Evolutionary conservation across 495 filamentous ascomycete genomes (phyloP), one percentile per base, ranked within the genome.

Genomic region (Hypoxylon subgilvum): DNA sequence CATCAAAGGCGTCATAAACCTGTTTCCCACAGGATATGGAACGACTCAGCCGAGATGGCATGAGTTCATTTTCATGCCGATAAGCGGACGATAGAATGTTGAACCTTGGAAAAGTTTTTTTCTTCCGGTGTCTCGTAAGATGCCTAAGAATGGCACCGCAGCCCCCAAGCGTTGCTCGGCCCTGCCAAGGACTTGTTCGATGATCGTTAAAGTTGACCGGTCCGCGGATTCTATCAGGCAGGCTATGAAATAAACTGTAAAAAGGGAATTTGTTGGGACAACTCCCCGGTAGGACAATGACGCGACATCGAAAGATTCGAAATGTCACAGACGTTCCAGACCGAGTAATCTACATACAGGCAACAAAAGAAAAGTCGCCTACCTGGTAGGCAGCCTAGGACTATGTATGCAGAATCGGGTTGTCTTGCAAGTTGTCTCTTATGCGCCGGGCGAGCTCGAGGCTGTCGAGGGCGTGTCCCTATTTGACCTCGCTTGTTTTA

Each of bases 301-400:
- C 52, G 16, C 35, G 25, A 16, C 13, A 38, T 38, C 34, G 31
- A 34, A 22, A 58, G 22, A 63, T 63, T 52, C 53, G 19, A 58
- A 58, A 58, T 64, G 49, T 49, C 61, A 64, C 61, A 49, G 61
- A 57, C 49, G 61, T 53, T 54, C 61, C 53, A 64, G 61, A 64
- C 54, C 61, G 43, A 45, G 34, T 22, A 64, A 38, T 52, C 35
- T 52, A 53, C 47, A 43, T 14, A 17, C 35, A 31, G 32, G 23
- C 18, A 21, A 18, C 30, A 30, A 54, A 60, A 39, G 41, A 22
- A n/a, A 16, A 17, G n/a, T n/a, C n/a, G n/a, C n/a, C n/a, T n/a
- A n/a, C n/a, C n/a, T n/a, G n/a, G 16, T 27, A 17, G 21, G 18
- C 43, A 49, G 40, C 48, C 44, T 64, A 40, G 53, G 53, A 63